Evolutionary conservation across 768 basidiomycete species (phyloP).

Genomic region (Tricholoma terreum): DNA sequence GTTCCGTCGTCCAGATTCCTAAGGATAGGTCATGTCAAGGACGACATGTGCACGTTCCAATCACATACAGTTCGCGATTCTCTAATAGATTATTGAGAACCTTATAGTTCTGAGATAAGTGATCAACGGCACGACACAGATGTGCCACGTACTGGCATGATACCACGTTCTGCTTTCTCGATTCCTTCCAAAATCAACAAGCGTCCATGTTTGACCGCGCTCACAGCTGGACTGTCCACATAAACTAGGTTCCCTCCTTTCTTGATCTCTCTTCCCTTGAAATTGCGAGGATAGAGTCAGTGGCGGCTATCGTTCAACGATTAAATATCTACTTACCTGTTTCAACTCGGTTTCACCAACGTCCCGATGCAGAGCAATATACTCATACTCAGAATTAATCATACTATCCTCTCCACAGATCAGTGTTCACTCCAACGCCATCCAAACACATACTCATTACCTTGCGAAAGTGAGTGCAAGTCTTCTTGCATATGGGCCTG

Average conservation of each 20-base stretch:
- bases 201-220: conserved; percentile 63
- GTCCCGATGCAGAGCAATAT: conserved; percentile 63
- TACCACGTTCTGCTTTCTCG: conserved; percentile 70
- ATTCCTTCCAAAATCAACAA: conserved; percentile 66
- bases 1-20: conserved; percentile 72
- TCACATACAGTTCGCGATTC: conserved; percentile 61
- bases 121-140: neutral
- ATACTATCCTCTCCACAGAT: conserved; percentile 34
- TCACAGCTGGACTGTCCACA: conserved; percentile 64
- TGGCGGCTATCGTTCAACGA: neutral
- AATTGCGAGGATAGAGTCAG: neutral
- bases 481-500: conserved; percentile 63
- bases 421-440: neutral
- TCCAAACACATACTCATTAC: conserved; percentile 21
- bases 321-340: conserved; percentile 37
- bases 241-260: conserved; percentile 61
- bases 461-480: conserved; percentile 63
- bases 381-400: conserved; percentile 68
- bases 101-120: conserved; percentile 18
- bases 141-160: conserved; percentile 54
- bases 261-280: conserved; percentile 57
- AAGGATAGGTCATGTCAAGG: neutral
- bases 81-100: conserved; percentile 67
- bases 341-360: conserved; percentile 73
- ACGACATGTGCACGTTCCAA: neutral